Evolutionary conservation across 2,329 filamentous ascomycete species (phyloP), one percentile per base, ranked within the genome.

Genomic region (Aspergillus ruber): DNA sequence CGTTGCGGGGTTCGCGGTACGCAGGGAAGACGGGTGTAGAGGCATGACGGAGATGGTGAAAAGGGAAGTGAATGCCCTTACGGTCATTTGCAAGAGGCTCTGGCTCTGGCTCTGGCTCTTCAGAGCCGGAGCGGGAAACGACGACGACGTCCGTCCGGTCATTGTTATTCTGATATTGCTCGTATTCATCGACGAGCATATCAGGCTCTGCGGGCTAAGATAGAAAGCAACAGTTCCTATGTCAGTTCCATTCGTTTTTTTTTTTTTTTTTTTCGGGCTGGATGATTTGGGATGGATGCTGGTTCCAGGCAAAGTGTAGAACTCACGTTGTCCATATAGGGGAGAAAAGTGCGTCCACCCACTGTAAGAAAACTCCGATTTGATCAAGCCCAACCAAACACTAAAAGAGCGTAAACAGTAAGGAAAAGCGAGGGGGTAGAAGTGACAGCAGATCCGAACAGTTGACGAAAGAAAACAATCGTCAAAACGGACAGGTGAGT

Each of bases 111-210:
- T 77, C 76, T 39, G 77, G 61, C 69, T 81, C 79, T 56, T 76
- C 75, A 54, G 76, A 76, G 58, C 81, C 80, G 54, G 80, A 76
- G 50, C 77, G 77, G 40, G 79, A 78, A 58, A 83, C 81, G 63
- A 82, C 80, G 62, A 81, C 79, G 52, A 82, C 79, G 61, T 81
- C 71, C 50, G 76, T 75, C 65, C 81, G 79, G 62, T 83, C 80
- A 69, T 83, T 78, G 63, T 43, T 43, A n/a, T 44, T 44, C 15
- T 76, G 80, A 61, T 81, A 80, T 53, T 78, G 71, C 46, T 74
- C 73, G 55, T 74, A 72, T 51, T 73, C 70, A 59, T 83, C 80
- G 58, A 83, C 74, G 65, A 83, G 72, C 78, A 83, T 82, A 59
- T 83, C 80, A 68, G 74, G 79, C 57, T 77, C 78, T 55, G 67